A percentile compares a stretch with the other conserved stretches of the same genome.
These are phyloP conservation scores for Alternaria solani DNA, from an alignment of 2,329 filamentous ascomycete genomes.

Conservation along the genomic window DNA sequence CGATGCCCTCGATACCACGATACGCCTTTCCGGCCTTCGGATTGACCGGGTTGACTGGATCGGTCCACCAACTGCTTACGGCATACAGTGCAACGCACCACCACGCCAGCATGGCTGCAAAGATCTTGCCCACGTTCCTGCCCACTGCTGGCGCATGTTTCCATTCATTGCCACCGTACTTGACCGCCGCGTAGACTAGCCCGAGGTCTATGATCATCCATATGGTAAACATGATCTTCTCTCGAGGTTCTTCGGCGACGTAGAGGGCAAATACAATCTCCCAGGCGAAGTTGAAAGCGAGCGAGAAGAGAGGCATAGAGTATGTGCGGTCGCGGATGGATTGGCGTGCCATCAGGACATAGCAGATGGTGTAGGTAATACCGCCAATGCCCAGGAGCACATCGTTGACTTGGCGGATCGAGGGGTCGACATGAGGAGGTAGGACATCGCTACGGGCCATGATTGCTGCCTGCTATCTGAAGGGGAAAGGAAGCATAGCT, in stretches of 20 bases:
- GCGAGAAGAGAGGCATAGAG: conserved; percentile 59
- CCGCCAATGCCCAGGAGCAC: conserved; percentile 25
- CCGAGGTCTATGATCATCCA: conserved; percentile 62
- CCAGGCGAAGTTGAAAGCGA: conserved; percentile 62
- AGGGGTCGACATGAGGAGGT: conserved; percentile 27
- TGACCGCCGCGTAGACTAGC: conserved; percentile 59
- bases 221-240: conserved; percentile 55
- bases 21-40: conserved; percentile 52
- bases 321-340: conserved; percentile 59
- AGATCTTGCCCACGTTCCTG: conserved; percentile 51
- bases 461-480: neutral
- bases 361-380: conserved; percentile 39
- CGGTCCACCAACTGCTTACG: conserved; percentile 59
- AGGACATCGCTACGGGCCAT: conserved; percentile 16
- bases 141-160: conserved; percentile 53
- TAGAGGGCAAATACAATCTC: conserved; percentile 60
- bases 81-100: conserved; percentile 53
- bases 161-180: conserved; percentile 57
- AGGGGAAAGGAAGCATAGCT: neutral
- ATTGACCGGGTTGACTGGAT: conserved; percentile 56
- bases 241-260: conserved; percentile 56
- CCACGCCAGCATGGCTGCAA: conserved; percentile 49
- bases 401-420: conserved; percentile 18
- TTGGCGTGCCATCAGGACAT: conserved; percentile 59
- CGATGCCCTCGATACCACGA: conserved; percentile 50